phyloP scores from a whole-genome alignment of 192 early-diverging fungal genomes.

The Umbelopsis isabellina region DNA sequence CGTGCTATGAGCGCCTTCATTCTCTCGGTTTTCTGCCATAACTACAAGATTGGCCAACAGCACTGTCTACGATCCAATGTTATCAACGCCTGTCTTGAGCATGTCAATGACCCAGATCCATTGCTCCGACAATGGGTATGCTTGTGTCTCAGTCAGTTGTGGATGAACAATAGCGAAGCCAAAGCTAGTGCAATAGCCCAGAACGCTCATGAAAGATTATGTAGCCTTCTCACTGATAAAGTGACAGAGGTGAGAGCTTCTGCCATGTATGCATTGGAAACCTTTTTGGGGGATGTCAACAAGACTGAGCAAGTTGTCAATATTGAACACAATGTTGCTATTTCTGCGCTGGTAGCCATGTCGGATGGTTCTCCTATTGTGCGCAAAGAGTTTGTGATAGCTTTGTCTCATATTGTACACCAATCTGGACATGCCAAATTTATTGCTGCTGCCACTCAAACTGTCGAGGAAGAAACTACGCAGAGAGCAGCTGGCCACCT shows the following conservation, averaged over 20 bases:
- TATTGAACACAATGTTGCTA: constrained; percentile 76
- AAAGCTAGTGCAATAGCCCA: constrained; percentile 65
- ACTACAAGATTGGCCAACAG: constrained; percentile 80
- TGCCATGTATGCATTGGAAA: constrained; percentile 78
- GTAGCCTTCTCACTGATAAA: constrained; percentile 61
- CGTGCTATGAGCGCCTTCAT: constrained; percentile 97
- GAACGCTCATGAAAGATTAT: constrained; percentile 65
- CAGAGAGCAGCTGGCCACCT: constrained; percentile 22
- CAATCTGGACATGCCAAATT: constrained; percentile 65
- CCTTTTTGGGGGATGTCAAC: constrained; percentile 73
- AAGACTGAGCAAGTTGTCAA: constrained; percentile 70
- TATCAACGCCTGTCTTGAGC: constrained; percentile 64
- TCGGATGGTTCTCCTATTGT: constrained; percentile 90
- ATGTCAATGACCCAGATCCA: constrained; percentile 73
- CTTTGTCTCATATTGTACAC: constrained; percentile 74
- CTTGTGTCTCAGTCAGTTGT: constrained; percentile 84
- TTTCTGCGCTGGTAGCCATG: constrained; percentile 64
- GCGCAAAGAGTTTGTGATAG: constrained; percentile 81
- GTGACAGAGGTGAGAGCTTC: constrained; percentile 85
- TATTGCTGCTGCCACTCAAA: constrained; percentile 65
- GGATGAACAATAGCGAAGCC: constrained; percentile 77
- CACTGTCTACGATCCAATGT: constrained; percentile 77
- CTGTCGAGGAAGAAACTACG: constrained; percentile 40
- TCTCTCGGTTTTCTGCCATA: constrained; percentile 89
- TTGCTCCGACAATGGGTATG: constrained; percentile 89